phyloP scores from a whole-genome alignment of 495 filamentous ascomycete species.

The Penicillium salamii region DNA sequence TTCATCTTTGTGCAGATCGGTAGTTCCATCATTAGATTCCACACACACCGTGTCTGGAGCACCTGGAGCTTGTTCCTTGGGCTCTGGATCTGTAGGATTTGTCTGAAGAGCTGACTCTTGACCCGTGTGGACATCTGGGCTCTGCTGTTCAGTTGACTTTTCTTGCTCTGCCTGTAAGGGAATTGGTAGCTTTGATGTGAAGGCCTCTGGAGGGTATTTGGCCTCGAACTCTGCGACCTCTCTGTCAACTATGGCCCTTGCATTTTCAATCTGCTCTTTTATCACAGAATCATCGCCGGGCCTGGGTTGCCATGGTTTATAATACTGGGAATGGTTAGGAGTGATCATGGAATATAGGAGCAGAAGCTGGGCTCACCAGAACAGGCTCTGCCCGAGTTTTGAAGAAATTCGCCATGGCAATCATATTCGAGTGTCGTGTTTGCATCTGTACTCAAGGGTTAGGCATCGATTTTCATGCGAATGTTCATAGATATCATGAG shows the following conservation, averaged over 20 bases:
- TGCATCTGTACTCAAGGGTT: slow-evolving; percentile 60
- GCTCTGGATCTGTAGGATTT: slow-evolving; percentile 9
- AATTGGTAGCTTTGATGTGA: slow-evolving; percentile 9
- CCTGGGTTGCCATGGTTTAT: slow-evolving; percentile 79
- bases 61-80: slow-evolving; percentile 17
- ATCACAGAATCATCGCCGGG: slow-evolving; percentile 60
- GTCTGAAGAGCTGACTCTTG: slow-evolving; percentile 16
- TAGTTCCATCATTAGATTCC: slow-evolving; percentile 21
- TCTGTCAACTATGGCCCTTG: slow-evolving; percentile 47
- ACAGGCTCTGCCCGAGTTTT: slow-evolving; percentile 70
- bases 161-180: slow-evolving; percentile 9
- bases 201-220: slow-evolving; percentile 26
- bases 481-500: not conserved
- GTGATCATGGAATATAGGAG: not conserved
- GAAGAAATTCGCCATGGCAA: slow-evolving; percentile 71
- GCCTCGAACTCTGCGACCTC: slow-evolving; percentile 52
- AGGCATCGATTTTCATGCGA: not conserved
- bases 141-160: not conserved
- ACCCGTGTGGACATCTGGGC: not conserved
- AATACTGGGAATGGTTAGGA: slow-evolving; percentile 58
- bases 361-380: slow-evolving; percentile 57
- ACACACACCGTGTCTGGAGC: slow-evolving; percentile 27
- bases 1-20: slow-evolving; percentile 17
- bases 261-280: slow-evolving; percentile 56
- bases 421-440: slow-evolving; percentile 68